phyloP scores from a whole-genome alignment of 768 basidiomycete species.

The Goffeauzyma gilvescens region DNA sequence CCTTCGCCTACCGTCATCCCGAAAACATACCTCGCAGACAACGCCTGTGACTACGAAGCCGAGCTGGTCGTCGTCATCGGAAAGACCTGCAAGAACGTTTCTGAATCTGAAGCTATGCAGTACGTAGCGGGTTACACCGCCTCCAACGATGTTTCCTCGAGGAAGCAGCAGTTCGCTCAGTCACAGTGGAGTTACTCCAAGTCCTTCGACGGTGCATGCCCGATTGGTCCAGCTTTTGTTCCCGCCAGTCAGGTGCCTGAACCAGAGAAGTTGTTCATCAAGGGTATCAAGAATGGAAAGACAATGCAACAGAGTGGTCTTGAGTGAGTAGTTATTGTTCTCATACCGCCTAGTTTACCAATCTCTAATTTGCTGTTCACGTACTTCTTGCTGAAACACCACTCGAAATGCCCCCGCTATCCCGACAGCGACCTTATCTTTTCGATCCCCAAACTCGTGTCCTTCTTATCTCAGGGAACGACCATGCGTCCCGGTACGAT shows the following conservation, averaged over 20 bases:
- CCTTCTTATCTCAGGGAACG: constrained; percentile 32
- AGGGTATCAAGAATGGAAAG: constrained; percentile 47
- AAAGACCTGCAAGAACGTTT: constrained; percentile 58
- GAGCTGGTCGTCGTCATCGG: constrained; percentile 51
- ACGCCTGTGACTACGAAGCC: constrained; percentile 29
- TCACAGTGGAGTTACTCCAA: constrained; percentile 82
- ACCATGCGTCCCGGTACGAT: constrained; percentile 31
- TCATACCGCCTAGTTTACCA: too few species aligned
- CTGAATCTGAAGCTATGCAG: constrained; percentile 60
- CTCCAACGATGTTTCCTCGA: constrained; percentile 47
- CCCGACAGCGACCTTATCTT: constrained; percentile 69
- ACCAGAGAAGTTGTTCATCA: constrained; percentile 47
- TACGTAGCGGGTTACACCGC: constrained; percentile 43
- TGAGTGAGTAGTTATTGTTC: constrained; percentile 42
- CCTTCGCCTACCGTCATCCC: constrained; percentile 22
- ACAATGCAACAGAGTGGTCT: constrained; percentile 58
- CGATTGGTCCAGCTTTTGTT: constrained; percentile 65
- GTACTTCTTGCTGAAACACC: neutral
- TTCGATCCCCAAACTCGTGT: constrained; percentile 47
- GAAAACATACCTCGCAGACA: constrained; percentile 12
- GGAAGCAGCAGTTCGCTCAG: constrained; percentile 58
- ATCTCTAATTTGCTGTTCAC: neutral
- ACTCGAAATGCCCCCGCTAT: neutral
- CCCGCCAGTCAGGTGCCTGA: constrained; percentile 46
- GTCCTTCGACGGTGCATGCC: constrained; percentile 52